These are phyloP conservation scores for Onygenales sp. DNA, from an alignment of 2,329 filamentous ascomycete genomes.

Conservation along the genomic window DNA sequence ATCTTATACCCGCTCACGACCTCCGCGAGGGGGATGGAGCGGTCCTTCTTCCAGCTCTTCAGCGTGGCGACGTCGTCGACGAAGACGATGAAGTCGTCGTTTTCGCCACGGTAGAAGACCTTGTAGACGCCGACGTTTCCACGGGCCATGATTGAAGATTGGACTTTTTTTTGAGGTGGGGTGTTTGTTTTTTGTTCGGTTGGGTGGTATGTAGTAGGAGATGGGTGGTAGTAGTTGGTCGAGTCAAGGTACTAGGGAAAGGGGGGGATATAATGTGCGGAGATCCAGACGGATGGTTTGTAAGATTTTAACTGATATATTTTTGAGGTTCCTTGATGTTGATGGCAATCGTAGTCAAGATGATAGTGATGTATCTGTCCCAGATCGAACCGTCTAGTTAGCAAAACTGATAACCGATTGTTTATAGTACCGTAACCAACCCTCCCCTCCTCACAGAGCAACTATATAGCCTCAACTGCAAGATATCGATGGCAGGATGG, in stretches of 20 bases:
- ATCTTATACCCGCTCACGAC: slow-evolving; percentile 85
- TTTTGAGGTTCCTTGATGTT: too few species aligned
- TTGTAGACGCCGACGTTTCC: slow-evolving; percentile 64
- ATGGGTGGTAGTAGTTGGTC: not conserved
- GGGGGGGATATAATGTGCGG: not conserved
- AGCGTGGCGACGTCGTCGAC: slow-evolving; percentile 53
- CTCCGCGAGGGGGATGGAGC: slow-evolving; percentile 66
- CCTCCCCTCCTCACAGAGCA: too few species aligned
- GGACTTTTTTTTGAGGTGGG: too few species aligned
- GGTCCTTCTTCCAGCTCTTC: slow-evolving; percentile 75
- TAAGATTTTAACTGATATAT: not conserved
- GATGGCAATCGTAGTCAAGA: too few species aligned
- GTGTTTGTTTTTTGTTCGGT: not conserved
- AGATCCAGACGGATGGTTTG: not conserved
- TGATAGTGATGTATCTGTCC: too few species aligned
- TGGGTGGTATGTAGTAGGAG: not conserved
- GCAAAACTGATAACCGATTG: too few species aligned
- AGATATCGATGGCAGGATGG: too few species aligned
- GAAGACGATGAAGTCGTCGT: slow-evolving; percentile 61
- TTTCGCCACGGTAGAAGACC: slow-evolving; percentile 73
- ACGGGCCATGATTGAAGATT: slow-evolving; percentile 49
- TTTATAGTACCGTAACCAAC: too few species aligned
- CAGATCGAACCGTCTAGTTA: too few species aligned
- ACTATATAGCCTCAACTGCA: too few species aligned
- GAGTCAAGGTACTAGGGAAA: not conserved